A percentile compares a stretch with the other conserved stretches of the same genome.
Conservation (phyloP, 202 grass and related monocot genomes). For the Brachypodium distachyon region DNA sequence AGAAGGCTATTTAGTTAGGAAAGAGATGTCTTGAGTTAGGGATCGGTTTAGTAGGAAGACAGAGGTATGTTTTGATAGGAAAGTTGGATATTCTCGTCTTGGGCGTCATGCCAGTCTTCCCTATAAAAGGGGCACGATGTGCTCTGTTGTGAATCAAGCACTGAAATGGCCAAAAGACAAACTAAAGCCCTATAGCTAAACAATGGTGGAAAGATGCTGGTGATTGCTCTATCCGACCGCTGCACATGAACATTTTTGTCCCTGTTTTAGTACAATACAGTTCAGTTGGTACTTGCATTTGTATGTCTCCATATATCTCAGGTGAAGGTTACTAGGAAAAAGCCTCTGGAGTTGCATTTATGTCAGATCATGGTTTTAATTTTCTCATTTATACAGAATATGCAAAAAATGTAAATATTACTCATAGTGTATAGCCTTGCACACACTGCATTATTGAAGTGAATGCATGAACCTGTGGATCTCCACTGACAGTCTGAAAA, state of each 20-base stretch:
- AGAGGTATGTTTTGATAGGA: no score
- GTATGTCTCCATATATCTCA: not conserved
- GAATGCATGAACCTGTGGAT: not conserved
- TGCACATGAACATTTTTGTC: not conserved
- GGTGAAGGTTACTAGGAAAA: not conserved
- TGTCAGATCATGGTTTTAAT: not conserved
- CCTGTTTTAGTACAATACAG: not conserved
- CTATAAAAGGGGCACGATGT: no score
- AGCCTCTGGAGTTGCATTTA: not conserved
- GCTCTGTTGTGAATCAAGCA: not conserved
- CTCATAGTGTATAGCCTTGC: not conserved
- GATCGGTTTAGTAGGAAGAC: no score
- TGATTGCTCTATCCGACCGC: not conserved
- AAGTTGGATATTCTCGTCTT: no score
- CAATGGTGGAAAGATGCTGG: not conserved
- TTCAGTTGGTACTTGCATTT: constrained; percentile 3
- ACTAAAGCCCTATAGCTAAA: not conserved
- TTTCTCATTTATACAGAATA: not conserved
- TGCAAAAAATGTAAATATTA: not conserved
- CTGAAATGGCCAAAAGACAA: not conserved
- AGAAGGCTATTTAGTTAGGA: no score
- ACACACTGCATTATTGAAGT: not conserved
- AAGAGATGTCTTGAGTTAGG: no score
- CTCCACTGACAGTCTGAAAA: not conserved
- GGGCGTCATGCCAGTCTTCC: no score